Percentiles rank a stretch among this genome's conserved stretches.
Evolutionary conservation across 257 asterid genomes (phyloP).

Genomic region (Ligustrum vulgare): DNA sequence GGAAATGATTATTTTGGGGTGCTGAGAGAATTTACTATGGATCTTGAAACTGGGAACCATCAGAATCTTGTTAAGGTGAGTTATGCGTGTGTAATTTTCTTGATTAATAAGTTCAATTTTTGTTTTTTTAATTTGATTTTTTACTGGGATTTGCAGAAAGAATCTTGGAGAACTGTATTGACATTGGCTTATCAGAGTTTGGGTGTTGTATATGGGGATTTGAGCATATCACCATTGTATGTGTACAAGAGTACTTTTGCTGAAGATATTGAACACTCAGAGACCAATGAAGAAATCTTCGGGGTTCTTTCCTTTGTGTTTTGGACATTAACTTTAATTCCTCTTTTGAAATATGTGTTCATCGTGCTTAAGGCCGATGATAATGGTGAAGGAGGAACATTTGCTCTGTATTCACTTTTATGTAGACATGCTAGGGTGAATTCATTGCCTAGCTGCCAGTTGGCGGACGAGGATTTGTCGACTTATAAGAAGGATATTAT

Average conservation of each 20-base stretch:
- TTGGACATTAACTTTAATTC: conserved; percentile 25
- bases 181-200: conserved; percentile 36
- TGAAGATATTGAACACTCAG: conserved; percentile 23
- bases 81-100: not conserved
- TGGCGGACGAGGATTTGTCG: conserved; percentile 13
- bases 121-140: not conserved
- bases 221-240: conserved; percentile 32
- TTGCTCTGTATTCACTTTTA: conserved; percentile 28
- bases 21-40: conserved; percentile 59
- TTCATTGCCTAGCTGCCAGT: conserved; percentile 18
- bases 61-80: conserved; percentile 40
- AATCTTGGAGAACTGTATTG: conserved; percentile 49
- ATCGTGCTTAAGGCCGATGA: conserved; percentile 31
- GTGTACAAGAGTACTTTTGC: conserved; percentile 27
- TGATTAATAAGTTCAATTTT: not conserved
- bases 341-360: conserved; percentile 29
- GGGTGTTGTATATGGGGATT: conserved; percentile 35
- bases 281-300: conserved; percentile 25
- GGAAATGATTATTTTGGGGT: conserved; percentile 41
- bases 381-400: conserved; percentile 38
- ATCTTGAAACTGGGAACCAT: conserved; percentile 44
- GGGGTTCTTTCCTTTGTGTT: conserved; percentile 29
- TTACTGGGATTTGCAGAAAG: conserved; percentile 36
- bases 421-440: conserved; percentile 22
- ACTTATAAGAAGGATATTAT: conserved; percentile 9